Conservation (phyloP, 768 basidiomycete genomes). For the Tricholoma sp. region DNA sequence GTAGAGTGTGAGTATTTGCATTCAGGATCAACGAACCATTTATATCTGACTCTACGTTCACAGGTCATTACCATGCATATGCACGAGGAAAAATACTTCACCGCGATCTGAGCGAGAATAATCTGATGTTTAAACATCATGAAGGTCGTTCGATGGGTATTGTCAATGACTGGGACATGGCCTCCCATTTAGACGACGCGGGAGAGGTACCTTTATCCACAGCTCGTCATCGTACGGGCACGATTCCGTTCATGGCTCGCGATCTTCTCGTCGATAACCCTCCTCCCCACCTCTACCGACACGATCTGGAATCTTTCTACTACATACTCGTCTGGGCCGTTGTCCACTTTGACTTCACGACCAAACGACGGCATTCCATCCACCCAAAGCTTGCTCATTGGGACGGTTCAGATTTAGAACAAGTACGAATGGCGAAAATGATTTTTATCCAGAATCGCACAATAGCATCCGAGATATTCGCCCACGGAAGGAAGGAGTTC, state of each 20-base stretch:
- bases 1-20: conserved; percentile 22
- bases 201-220: not conserved
- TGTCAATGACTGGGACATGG: conserved; percentile 25
- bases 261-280: conserved; percentile 16
- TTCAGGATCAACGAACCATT: not conserved
- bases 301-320: conserved; percentile 23
- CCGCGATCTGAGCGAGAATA: conserved; percentile 26
- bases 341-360: conserved; percentile 14
- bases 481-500: not conserved
- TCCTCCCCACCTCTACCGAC: conserved; percentile 19
- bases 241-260: conserved; percentile 24
- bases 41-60: not conserved
- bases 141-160: conserved; percentile 14
- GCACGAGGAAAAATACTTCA: conserved; percentile 20
- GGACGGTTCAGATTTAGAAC: not conserved
- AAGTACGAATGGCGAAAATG: not conserved
- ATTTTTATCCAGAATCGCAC: not conserved
- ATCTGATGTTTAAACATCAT: conserved; percentile 21
- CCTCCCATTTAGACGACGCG: conserved; percentile 6
- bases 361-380: conserved; percentile 1
- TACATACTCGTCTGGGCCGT: conserved; percentile 21
- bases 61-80: conserved; percentile 7
- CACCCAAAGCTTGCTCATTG: not conserved
- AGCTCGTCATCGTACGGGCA: conserved; percentile 18
- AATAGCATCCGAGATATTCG: too few relatives aligned